phyloP scores from a whole-genome alignment of 148 eudicot species.

The Rhododendron molle region DNA sequence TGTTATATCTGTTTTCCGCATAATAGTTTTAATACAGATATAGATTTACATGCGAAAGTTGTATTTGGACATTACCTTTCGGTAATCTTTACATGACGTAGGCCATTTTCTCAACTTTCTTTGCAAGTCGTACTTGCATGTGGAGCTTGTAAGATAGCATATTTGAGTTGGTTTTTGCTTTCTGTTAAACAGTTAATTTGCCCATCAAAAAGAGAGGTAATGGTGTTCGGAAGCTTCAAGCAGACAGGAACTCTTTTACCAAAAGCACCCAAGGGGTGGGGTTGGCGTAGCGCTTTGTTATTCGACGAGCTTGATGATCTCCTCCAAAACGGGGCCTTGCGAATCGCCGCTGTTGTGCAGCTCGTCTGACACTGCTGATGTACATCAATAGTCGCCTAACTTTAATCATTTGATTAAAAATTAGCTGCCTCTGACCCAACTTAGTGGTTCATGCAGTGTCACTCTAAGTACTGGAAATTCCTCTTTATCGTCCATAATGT shows the following conservation, averaged over 20 bases:
- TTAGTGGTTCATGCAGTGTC: neutral
- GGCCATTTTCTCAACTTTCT: neutral
- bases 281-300: constrained; percentile 93
- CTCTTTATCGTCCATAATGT: neutral
- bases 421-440: neutral
- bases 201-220: constrained; percentile 95
- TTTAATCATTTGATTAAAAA: neutral
- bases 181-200: constrained; percentile 65
- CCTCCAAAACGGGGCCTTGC: constrained; percentile 79
- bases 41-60: neutral
- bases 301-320: constrained; percentile 92
- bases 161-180: neutral
- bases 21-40: too few relatives aligned
- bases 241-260: constrained; percentile 95
- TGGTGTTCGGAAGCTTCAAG: constrained; percentile 95
- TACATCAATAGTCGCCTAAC: neutral
- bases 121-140: neutral
- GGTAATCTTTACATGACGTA: neutral
- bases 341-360: constrained; percentile 91
- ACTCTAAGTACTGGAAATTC: neutral
- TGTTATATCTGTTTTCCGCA: too few relatives aligned
- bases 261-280: constrained; percentile 99
- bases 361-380: constrained; percentile 51
- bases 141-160: neutral
- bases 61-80: neutral